A percentile compares a stretch with the other conserved stretches of the same genome.
phyloP scores from a whole-genome alignment of 768 basidiomycete genomes.

The Lentinula edodes region DNA sequence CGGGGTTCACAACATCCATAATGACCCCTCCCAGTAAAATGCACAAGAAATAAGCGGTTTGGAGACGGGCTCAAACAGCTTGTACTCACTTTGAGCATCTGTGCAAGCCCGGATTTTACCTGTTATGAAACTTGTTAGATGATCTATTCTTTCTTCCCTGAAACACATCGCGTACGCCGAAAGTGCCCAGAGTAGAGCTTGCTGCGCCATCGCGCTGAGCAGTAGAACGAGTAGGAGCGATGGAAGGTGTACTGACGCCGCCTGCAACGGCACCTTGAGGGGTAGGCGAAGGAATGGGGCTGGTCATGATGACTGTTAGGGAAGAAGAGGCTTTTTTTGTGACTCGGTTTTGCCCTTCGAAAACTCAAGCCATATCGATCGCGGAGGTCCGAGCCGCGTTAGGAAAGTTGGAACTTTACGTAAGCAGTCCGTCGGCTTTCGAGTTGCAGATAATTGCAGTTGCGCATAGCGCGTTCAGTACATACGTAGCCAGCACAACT shows the following conservation, averaged over 20 bases:
- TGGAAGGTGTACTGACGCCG: slow-evolving; percentile 8
- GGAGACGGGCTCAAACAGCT: slow-evolving; percentile 3
- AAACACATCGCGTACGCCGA: slow-evolving; percentile 33
- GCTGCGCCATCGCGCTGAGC: slow-evolving; percentile 28
- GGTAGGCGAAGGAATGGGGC: not conserved
- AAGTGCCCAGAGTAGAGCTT: slow-evolving; percentile 43
- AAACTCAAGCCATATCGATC: not conserved
- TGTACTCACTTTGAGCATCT: slow-evolving; percentile 64
- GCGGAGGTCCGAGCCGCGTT: slow-evolving; percentile 1
- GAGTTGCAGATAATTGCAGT: too few species aligned
- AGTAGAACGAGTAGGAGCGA: slow-evolving; percentile 32
- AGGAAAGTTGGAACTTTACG: not conserved
- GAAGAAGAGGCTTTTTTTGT: slow-evolving; percentile 3
- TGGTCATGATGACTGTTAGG: slow-evolving; percentile 6
- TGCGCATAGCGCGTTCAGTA: too few species aligned
- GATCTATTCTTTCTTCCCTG: not conserved
- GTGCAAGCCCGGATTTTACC: slow-evolving; percentile 72
- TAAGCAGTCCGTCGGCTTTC: not conserved
- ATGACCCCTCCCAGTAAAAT: slow-evolving; percentile 44
- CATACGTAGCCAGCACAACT: not conserved
- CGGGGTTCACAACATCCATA: slow-evolving; percentile 70
- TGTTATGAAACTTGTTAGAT: slow-evolving; percentile 14
- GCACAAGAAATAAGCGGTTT: not conserved
- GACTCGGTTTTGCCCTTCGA: not conserved
- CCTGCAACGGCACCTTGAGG: slow-evolving; percentile 6